Conservation (phyloP, 139 green algal genomes). For the Astrephomene gubernaculifera region DNA sequence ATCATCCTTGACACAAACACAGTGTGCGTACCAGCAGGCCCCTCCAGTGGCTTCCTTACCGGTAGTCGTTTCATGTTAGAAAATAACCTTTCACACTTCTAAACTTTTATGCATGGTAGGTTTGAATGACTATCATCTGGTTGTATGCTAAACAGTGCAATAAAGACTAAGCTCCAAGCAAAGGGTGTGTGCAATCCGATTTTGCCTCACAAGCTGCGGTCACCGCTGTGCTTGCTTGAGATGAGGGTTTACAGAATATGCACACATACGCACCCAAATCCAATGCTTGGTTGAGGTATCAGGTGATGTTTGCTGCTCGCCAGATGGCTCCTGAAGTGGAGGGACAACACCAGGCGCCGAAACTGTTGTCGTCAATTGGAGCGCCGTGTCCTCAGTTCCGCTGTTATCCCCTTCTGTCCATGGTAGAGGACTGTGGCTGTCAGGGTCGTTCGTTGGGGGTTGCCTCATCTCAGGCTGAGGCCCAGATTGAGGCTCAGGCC, state of each 20-base stretch:
- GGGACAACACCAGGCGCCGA: not conserved
- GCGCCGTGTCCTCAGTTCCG: not conserved
- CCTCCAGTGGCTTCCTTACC: no score
- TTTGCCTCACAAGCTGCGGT: no score
- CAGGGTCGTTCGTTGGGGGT: no score
- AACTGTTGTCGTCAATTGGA: not conserved
- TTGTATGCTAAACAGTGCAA: not conserved
- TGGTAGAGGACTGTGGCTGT: no score
- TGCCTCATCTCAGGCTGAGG: not conserved
- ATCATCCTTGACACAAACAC: no score
- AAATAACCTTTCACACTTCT: not conserved
- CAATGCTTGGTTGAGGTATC: not conserved
- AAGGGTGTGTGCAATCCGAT: not conserved
- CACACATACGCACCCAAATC: not conserved
- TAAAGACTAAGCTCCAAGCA: not conserved
- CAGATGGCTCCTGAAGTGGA: not conserved
- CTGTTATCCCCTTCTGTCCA: not conserved
- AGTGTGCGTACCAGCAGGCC: no score
- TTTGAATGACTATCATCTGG: not conserved
- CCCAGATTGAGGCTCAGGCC: not conserved
- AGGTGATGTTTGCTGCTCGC: not conserved
- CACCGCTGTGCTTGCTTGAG: no score
- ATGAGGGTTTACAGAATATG: not conserved
- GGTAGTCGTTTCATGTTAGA: no score
- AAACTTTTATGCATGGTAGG: not conserved